phyloP scores from a whole-genome alignment of 140 eudicot genomes.

The Senecio squalidus region DNA sequence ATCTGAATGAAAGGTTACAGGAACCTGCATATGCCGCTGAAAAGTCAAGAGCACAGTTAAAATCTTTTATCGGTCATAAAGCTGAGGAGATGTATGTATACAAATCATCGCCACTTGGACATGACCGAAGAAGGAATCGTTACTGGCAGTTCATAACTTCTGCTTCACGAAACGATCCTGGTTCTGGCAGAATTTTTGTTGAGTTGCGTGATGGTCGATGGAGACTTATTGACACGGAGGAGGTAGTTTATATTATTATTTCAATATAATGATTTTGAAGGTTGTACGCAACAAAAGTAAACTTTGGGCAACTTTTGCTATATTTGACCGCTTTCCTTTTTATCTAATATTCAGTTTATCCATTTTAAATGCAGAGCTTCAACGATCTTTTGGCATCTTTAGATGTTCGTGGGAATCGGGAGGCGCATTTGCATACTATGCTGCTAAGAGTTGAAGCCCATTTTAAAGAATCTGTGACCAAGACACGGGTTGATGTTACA shows the following conservation, averaged over 20 bases:
- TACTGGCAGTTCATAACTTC: slow-evolving; percentile 83
- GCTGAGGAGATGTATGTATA: slow-evolving; percentile 77
- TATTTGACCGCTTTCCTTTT: too few species aligned
- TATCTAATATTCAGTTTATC: too few species aligned
- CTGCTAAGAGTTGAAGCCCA: slow-evolving; percentile 58
- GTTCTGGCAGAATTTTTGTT: slow-evolving; percentile 74
- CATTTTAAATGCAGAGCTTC: slow-evolving; percentile 50
- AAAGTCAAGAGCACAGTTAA: slow-evolving; percentile 61
- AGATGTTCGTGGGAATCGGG: slow-evolving; percentile 83
- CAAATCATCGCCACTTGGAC: slow-evolving; percentile 91
- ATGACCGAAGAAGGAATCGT: slow-evolving; percentile 80
- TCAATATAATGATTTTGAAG: too few species aligned
- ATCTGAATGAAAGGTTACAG: slow-evolving; percentile 14
- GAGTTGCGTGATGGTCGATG: slow-evolving; percentile 63
- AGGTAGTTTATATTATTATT: slow-evolving; percentile 35
- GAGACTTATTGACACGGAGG: slow-evolving; percentile 76
- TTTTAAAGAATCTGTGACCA: slow-evolving; percentile 47
- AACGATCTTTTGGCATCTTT: slow-evolving; percentile 61
- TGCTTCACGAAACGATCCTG: slow-evolving; percentile 68
- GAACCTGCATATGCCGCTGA: slow-evolving; percentile 64
- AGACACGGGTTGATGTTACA: slow-evolving; percentile 12
- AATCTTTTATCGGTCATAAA: slow-evolving; percentile 64
- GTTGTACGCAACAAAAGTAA: too few species aligned
- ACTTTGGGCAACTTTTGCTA: too few species aligned
- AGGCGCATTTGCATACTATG: slow-evolving; percentile 72